Percentiles rank a stretch among this genome's conserved stretches.
Conservation (phyloP, 805 yeast species). For the Hanseniaspora thailandica region DNA sequence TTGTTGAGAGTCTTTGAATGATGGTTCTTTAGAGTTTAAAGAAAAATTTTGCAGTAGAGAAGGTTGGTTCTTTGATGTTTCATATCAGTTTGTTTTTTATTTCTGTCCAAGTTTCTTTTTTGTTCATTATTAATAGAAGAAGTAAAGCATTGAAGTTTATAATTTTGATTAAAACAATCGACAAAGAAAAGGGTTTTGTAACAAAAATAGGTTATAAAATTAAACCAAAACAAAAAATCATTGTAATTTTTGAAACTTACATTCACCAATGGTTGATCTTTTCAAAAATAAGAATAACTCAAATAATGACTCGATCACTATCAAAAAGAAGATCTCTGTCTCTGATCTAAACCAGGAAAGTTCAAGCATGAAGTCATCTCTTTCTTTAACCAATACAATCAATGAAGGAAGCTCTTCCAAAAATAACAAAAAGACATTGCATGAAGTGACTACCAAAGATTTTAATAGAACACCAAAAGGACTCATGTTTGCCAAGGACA, state of each 20-base stretch:
- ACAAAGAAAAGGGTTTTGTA: no score
- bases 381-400: not conserved
- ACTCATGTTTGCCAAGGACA: slow-evolving; percentile 41
- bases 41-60: no score
- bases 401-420: not conserved
- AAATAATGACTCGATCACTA: not conserved
- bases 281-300: not conserved
- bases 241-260: no score
- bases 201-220: no score
- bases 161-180: no score
- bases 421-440: slow-evolving; percentile 23
- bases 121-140: no score
- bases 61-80: not conserved
- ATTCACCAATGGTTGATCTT: not conserved
- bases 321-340: not conserved
- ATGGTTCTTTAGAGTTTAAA: no score
- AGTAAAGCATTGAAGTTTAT: not conserved
- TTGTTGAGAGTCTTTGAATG: no score
- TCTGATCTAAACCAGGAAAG: not conserved
- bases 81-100: not conserved
- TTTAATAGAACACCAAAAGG: slow-evolving; percentile 45
- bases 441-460: slow-evolving; percentile 34
- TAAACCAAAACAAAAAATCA: no score
- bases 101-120: no score
- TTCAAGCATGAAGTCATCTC: not conserved